A percentile compares a stretch with the other conserved stretches of the same genome.
These are phyloP conservation scores for Chrysochromulina parva DNA, from an alignment of 78 protist genomes.

Conservation along the genomic window DNA sequence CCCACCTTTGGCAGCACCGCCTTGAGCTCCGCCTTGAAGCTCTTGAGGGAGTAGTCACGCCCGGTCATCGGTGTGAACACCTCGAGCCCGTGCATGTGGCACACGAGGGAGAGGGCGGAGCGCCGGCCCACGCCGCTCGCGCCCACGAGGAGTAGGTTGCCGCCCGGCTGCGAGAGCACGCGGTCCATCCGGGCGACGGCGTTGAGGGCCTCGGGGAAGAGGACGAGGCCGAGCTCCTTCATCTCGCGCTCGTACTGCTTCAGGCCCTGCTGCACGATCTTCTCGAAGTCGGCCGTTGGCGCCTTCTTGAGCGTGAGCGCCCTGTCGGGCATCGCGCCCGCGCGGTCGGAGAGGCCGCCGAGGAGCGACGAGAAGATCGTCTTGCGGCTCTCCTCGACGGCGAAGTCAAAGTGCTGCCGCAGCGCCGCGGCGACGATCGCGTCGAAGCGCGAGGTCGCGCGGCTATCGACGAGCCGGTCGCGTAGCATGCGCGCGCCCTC, in stretches of 20 bases:
- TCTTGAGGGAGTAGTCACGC: constrained; percentile 49
- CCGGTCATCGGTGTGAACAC: constrained; percentile 47
- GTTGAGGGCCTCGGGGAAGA: constrained; percentile 67
- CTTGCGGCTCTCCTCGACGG: not conserved
- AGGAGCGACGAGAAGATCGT: not conserved
- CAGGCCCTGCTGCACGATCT: constrained; percentile 11
- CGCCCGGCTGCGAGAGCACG: constrained; percentile 77
- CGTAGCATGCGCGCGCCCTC: constrained; percentile 67
- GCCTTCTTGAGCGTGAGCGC: not conserved
- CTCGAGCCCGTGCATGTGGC: constrained; percentile 45
- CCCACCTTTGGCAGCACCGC: constrained; percentile 55
- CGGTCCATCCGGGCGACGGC: constrained; percentile 71
- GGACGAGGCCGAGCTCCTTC: constrained; percentile 62
- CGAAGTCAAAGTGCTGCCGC: not conserved
- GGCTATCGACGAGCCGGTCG: constrained; percentile 55
- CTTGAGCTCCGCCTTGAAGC: constrained; percentile 67
- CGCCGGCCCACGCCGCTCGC: constrained; percentile 74
- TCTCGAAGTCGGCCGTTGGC: constrained; percentile 8
- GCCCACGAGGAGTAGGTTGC: constrained; percentile 72
- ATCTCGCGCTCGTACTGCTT: constrained; percentile 63
- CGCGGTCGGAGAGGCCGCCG: not conserved
- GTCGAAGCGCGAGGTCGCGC: not conserved
- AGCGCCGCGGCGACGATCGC: constrained; percentile 14
- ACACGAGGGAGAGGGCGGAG: constrained; percentile 47
- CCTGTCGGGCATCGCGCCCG: not conserved